Evolutionary conservation across 441 rosid genomes (phyloP).

Genomic region (Erysimum pusillum): DNA sequence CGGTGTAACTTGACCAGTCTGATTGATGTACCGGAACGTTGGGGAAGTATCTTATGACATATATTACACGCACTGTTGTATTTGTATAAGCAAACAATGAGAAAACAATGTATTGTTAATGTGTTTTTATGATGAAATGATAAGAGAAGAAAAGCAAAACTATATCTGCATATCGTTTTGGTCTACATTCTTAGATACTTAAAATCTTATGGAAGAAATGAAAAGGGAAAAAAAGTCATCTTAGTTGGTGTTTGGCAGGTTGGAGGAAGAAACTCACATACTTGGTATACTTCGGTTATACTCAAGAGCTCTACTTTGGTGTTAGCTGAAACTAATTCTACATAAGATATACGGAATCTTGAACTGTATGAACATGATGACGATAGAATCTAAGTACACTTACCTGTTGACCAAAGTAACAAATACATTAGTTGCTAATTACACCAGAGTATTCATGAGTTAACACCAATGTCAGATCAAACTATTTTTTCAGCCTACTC

Average conservation of each 20-base stretch:
- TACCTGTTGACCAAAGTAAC: slow-evolving; percentile 23
- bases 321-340: no score
- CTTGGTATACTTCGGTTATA: no score
- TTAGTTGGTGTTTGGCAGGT: no score
- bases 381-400: neutral
- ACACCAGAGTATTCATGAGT: slow-evolving; percentile 27
- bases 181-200: no score
- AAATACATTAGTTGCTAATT: slow-evolving; percentile 35
- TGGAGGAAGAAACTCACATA: no score
- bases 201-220: no score
- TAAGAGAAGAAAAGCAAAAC: neutral
- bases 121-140: neutral
- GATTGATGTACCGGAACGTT: neutral
- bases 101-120: neutral
- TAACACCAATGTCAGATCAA: slow-evolving; percentile 11
- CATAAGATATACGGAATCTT: neutral
- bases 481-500: slow-evolving; percentile 51
- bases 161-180: no score
- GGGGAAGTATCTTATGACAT: slow-evolving; percentile 13
- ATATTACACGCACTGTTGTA: slow-evolving; percentile 1
- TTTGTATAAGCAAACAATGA: slow-evolving; percentile 19
- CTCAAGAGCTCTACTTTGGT: no score
- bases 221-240: no score
- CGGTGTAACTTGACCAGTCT: slow-evolving; percentile 23
- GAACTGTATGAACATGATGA: neutral